These are phyloP conservation scores for Suhomyces pyralidae DNA, from an alignment of 805 yeast genomes.

Conservation along the genomic window DNA sequence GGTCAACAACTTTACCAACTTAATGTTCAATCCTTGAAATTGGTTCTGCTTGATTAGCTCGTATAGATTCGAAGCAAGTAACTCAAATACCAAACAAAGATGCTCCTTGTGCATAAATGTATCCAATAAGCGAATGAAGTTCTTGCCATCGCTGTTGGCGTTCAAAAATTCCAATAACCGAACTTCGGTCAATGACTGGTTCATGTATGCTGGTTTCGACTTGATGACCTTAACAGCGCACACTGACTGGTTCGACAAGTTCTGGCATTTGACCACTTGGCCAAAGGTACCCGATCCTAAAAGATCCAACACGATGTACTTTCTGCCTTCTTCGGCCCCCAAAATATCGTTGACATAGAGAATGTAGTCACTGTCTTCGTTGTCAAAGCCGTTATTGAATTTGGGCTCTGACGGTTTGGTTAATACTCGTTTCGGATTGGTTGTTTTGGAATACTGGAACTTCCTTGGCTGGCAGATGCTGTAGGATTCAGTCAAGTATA, in stretches of 20 bases:
- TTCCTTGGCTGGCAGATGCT: conserved; percentile 73
- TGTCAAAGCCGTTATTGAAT: conserved; percentile 80
- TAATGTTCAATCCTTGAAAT: conserved; percentile 83
- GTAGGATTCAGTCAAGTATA: conserved; percentile 74
- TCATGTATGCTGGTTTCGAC: conserved; percentile 84
- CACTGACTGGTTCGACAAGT: conserved; percentile 72
- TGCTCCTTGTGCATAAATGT: conserved; percentile 91
- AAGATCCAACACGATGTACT: conserved; percentile 84
- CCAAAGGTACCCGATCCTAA: conserved; percentile 98
- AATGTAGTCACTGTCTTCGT: conserved; percentile 85
- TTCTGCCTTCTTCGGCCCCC: conserved; percentile 80
- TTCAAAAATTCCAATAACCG: conserved; percentile 79
- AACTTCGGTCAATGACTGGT: conserved; percentile 90
- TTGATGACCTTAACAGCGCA: conserved; percentile 95
- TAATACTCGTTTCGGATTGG: conserved; percentile 87
- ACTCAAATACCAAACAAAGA: conserved; percentile 87
- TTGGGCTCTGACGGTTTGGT: conserved; percentile 90
- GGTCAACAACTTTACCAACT: conserved; percentile 72
- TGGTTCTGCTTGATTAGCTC: conserved; percentile 91
- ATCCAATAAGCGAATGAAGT: conserved; percentile 76
- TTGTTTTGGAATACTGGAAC: conserved; percentile 76
- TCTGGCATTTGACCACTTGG: conserved; percentile 93
- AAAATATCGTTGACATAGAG: conserved; percentile 90
- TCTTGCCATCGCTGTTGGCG: conserved; percentile 61
- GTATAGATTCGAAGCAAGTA: conserved; percentile 81